These are phyloP conservation scores for Manihot esculenta DNA, from an alignment of 441 rosid species.

Conservation along the genomic window DNA sequence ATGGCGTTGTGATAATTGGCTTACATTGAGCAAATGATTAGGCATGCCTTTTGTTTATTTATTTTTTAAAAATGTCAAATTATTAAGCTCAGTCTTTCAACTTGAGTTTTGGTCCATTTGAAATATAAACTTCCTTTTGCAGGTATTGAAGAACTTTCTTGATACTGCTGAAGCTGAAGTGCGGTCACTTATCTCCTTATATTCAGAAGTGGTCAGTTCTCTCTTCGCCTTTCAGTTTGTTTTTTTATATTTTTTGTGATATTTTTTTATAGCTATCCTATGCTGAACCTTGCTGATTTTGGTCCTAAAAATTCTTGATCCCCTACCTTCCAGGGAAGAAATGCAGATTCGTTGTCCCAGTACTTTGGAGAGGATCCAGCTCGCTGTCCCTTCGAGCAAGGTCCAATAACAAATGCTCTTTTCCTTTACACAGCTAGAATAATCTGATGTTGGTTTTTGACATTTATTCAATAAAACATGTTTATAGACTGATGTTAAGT, in stretches of 20 bases:
- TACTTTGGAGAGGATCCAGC: slow-evolving; percentile 99
- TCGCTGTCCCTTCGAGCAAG: slow-evolving; percentile 99
- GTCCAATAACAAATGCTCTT: slow-evolving; percentile 32
- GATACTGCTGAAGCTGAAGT: slow-evolving; percentile 91
- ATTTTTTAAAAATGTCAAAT: not conserved
- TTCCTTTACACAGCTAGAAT: not conserved
- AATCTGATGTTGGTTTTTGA: not conserved
- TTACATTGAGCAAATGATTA: not conserved
- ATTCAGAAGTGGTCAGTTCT: slow-evolving; percentile 78
- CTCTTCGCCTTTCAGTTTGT: slow-evolving; percentile 9
- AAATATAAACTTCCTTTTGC: slow-evolving; percentile 18
- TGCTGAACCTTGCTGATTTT: slow-evolving; percentile 11
- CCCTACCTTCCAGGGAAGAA: slow-evolving; percentile 70
- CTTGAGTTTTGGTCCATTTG: slow-evolving; percentile 2
- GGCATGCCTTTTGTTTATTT: not conserved
- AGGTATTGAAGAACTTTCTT: slow-evolving; percentile 82
- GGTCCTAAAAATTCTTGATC: slow-evolving; percentile 12
- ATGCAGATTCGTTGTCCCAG: slow-evolving; percentile 90
- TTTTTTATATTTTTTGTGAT: not conserved
- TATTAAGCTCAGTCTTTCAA: not conserved
- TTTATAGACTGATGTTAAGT: not conserved
- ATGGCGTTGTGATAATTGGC: not conserved
- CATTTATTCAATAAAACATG: not conserved
- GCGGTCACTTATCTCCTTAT: slow-evolving; percentile 65
- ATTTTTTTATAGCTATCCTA: not conserved